Evolutionary conservation across 2,329 filamentous ascomycete genomes (phyloP).

Genomic region (Raffaelea ambrosiae): DNA sequence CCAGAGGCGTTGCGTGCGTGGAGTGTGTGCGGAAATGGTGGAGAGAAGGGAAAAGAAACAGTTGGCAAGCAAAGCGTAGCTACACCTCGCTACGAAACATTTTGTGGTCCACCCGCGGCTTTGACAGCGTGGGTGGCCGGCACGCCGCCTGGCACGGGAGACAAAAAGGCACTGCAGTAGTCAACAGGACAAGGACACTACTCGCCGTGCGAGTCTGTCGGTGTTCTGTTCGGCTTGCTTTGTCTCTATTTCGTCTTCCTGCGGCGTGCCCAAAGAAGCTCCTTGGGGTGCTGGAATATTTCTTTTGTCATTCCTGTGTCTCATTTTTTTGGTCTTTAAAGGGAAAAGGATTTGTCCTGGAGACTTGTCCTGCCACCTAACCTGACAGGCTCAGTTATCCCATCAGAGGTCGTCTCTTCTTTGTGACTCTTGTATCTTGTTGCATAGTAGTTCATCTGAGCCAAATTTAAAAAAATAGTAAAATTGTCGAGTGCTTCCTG

Average conservation of each 20-base stretch:
- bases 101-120: not conserved
- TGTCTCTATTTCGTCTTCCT: slow-evolving; percentile 11
- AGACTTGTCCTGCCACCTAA: slow-evolving; percentile 25
- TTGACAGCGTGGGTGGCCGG: slow-evolving; percentile 18
- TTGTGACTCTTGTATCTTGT: slow-evolving; percentile 3
- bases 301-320: slow-evolving; percentile 15
- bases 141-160: slow-evolving; percentile 37
- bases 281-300: slow-evolving; percentile 6
- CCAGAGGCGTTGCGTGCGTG: too few relatives aligned
- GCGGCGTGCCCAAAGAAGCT: slow-evolving; percentile 1
- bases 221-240: too few relatives aligned
- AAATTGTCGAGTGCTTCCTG: not conserved
- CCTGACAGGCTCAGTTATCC: slow-evolving; percentile 14
- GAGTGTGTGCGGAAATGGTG: not conserved
- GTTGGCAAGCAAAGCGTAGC: slow-evolving; percentile 1
- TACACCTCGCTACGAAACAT: slow-evolving; percentile 3
- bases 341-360: slow-evolving; percentile 30
- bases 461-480: slow-evolving; percentile 12
- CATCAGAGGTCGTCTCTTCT: slow-evolving; percentile 1
- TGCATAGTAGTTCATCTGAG: slow-evolving; percentile 30
- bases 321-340: slow-evolving; percentile 21
- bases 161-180: slow-evolving; percentile 11
- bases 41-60: not conserved
- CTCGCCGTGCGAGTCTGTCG: slow-evolving; percentile 2
- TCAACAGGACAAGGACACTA: slow-evolving; percentile 10